Conservation (phyloP, 2,329 filamentous ascomycete genomes). For the Aspergillus sp. region DNA sequence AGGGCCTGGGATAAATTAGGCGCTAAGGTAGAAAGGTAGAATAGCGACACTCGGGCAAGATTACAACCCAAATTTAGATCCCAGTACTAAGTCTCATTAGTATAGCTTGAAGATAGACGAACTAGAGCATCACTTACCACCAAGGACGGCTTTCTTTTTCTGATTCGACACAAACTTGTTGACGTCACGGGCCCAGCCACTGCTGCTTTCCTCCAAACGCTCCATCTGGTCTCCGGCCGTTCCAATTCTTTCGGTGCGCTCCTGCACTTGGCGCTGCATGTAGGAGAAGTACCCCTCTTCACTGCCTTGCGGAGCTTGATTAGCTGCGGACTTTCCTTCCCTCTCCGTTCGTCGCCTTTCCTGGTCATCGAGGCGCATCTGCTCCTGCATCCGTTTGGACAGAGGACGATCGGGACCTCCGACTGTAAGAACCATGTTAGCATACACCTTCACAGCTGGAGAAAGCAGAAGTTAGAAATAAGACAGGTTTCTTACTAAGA, state of each 20-base stretch:
- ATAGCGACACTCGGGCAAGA: background rate
- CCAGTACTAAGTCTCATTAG: constrained; percentile 32
- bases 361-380: constrained; percentile 72
- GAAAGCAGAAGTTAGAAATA: background rate
- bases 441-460: background rate
- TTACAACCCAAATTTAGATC: constrained; percentile 46
- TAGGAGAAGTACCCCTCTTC: constrained; percentile 74
- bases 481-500: constrained; percentile 52
- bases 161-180: constrained; percentile 83
- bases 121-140: constrained; percentile 44
- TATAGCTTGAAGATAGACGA: background rate
- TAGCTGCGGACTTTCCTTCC: constrained; percentile 36
- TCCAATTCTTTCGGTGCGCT: constrained; percentile 83
- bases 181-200: constrained; percentile 82
- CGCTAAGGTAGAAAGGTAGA: background rate
- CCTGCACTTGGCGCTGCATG: constrained; percentile 81
- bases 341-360: constrained; percentile 43
- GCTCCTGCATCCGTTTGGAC: constrained; percentile 82
- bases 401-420: constrained; percentile 84
- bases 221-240: constrained; percentile 84
- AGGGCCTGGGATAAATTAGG: background rate
- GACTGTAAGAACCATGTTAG: constrained; percentile 44
- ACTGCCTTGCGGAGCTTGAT: constrained; percentile 33
- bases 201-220: constrained; percentile 74
- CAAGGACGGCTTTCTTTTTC: constrained; percentile 80